phyloP scores from a whole-genome alignment of 768 basidiomycete genomes.

The Pleurotus eryngii region DNA sequence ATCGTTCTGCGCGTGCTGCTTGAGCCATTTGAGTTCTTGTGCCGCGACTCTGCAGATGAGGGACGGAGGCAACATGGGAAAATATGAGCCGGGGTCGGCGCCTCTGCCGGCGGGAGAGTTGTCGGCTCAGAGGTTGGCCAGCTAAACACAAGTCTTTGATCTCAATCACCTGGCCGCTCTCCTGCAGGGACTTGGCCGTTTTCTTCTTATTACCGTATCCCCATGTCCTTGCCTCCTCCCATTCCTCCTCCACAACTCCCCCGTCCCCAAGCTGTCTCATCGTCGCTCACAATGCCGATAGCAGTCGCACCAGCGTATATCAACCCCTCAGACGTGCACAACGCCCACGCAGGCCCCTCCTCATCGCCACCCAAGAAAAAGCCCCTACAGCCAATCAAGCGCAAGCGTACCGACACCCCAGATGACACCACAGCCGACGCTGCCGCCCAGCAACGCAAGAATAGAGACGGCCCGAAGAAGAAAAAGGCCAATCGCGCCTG shows the following conservation, averaged over 20 bases:
- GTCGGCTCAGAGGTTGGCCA: neutral
- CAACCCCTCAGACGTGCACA: slow-evolving; percentile 41
- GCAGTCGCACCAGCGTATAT: slow-evolving; percentile 30
- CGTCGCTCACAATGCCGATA: slow-evolving; percentile 31
- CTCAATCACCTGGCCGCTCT: neutral
- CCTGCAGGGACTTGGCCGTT: slow-evolving; percentile 12
- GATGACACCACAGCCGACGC: slow-evolving; percentile 52
- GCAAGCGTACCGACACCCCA: slow-evolving; percentile 60
- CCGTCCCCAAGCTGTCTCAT: slow-evolving; percentile 19
- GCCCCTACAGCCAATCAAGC: slow-evolving; percentile 38
- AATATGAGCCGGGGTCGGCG: slow-evolving; percentile 1
- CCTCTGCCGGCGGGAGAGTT: neutral
- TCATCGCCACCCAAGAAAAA: slow-evolving; percentile 34
- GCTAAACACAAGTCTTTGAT: slow-evolving; percentile 1
- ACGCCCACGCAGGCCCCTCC: slow-evolving; percentile 36
- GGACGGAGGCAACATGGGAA: slow-evolving; percentile 15
- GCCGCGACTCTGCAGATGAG: slow-evolving; percentile 35
- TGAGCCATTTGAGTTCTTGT: slow-evolving; percentile 44
- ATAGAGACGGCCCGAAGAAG: slow-evolving; percentile 81
- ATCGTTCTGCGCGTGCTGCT: slow-evolving; percentile 13
- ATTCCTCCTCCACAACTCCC: slow-evolving; percentile 16
- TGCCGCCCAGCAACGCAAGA: slow-evolving; percentile 45
- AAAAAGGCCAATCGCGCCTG: slow-evolving; percentile 95
- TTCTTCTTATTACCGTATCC: slow-evolving; percentile 3
- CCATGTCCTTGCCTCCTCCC: slow-evolving; percentile 4